Base-by-base conservation (phyloP, 169 alveolate genomes). In the Babesia ovis region DNA sequence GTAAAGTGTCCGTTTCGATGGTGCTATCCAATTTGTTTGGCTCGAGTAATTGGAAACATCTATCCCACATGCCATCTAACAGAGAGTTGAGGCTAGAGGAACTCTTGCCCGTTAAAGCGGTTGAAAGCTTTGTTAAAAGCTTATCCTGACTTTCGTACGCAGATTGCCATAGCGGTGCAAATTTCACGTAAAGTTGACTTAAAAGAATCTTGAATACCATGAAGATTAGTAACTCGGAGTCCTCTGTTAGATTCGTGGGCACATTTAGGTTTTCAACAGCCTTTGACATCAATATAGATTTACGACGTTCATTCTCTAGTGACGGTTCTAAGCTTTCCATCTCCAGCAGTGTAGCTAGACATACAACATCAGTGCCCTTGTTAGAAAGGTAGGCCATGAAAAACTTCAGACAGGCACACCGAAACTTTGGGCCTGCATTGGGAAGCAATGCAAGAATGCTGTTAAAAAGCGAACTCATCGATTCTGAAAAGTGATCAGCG, bases 121-220 rank as follows among this genome's bases (percentile, higher is more conserved):
- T 25, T 29, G 31, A 20, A n/a, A 64, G 59, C 20, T 4, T 20
- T 22, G 39, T 18, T 39, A 48, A 4, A 9, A 64, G 61, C 25
- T 46, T 64, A 11, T 45, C 60, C 2, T 25, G 34, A 6, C 64
- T 55, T 22, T 67, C 80, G 37, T 20, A 51, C 25, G 82, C 66
- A 4, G 73, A 72, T 54, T 77, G 57, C 86, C 86, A 77, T 8
- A 56, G 23, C 48, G 86, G 86, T 1, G 86, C 61, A 27, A 41
- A 77, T 48, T 77, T 77, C 41, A 77, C 82, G 42, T 16, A 57
- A 55, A 39, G 67, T 25, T 77, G 86, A n/a, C 83, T 68, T 59
- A 68, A 22, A 12, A 77, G 34, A 0, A 56, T 35, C 67, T 53
- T 59, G 39, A 35, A 56, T 5, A 77, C 25, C 48, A 77, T 4